Evolutionary conservation across 2,329 filamentous ascomycete genomes (phyloP).

Genomic region (Conoideocrella luteorostrata): DNA sequence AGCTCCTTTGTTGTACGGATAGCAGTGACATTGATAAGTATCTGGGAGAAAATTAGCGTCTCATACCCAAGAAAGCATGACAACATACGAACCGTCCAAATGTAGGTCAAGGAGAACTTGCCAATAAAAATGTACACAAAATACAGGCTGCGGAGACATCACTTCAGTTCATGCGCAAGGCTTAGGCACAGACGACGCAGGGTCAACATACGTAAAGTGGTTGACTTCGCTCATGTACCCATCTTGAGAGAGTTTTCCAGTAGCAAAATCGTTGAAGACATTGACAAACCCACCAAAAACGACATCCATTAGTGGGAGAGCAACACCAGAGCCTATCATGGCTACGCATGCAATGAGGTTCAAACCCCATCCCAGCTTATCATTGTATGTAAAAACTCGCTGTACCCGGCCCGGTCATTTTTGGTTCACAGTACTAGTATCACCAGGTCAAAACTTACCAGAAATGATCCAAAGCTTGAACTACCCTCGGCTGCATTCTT

Average conservation of each 20-base stretch:
- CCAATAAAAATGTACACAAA: slow-evolving; percentile 53
- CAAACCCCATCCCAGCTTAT: slow-evolving; percentile 29
- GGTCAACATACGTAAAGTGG: slow-evolving; percentile 31
- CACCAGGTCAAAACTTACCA: slow-evolving; percentile 10
- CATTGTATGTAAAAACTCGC: slow-evolving; percentile 34
- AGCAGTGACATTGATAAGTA: slow-evolving; percentile 30
- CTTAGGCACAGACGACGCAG: not conserved
- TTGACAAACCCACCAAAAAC: slow-evolving; percentile 50
- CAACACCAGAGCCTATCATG: slow-evolving; percentile 30
- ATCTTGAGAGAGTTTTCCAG: slow-evolving; percentile 32
- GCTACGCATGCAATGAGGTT: slow-evolving; percentile 28
- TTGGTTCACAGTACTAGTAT: not conserved
- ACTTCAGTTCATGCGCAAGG: not conserved
- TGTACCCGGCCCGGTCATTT: slow-evolving; percentile 7
- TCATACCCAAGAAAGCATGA: not conserved
- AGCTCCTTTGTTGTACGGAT: slow-evolving; percentile 30
- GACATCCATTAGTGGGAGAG: slow-evolving; percentile 51
- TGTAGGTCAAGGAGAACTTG: slow-evolving; percentile 47
- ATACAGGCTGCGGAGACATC: slow-evolving; percentile 33
- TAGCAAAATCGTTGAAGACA: slow-evolving; percentile 50
- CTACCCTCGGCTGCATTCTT: slow-evolving; percentile 13
- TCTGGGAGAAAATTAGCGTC: slow-evolving; percentile 15
- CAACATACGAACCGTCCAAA: slow-evolving; percentile 40
- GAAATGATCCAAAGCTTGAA: slow-evolving; percentile 20
- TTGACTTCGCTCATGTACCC: slow-evolving; percentile 45